Evolutionary conservation across 257 asterid genomes (phyloP).

Genomic region (Craterostigma plantagineum): DNA sequence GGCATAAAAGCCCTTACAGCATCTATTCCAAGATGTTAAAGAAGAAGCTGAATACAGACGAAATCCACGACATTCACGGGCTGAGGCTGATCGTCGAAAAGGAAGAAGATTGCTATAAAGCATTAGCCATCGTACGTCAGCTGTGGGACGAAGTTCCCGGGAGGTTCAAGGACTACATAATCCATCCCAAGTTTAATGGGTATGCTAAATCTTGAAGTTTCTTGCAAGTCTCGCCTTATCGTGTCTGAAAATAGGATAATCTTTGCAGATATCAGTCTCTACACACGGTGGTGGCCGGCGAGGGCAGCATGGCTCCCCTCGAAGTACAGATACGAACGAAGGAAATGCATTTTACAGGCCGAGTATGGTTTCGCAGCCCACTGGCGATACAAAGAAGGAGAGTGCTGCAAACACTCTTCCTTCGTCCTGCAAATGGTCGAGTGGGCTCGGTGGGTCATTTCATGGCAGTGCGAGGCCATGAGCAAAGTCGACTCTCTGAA

Average conservation of each 20-base stretch:
- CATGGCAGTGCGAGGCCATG: slow-evolving; percentile 93
- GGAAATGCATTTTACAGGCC: slow-evolving; percentile 95
- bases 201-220: slow-evolving; percentile 23
- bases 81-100: slow-evolving; percentile 74
- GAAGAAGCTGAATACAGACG: slow-evolving; percentile 80
- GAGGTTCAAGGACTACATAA: slow-evolving; percentile 79
- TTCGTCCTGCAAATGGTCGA: slow-evolving; percentile 93
- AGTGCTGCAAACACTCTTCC: slow-evolving; percentile 49
- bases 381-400: slow-evolving; percentile 98
- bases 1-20: slow-evolving; percentile 90
- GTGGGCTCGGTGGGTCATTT: slow-evolving; percentile 97
- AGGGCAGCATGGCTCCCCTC: slow-evolving; percentile 57
- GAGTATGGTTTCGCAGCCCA: slow-evolving; percentile 95
- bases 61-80: slow-evolving; percentile 86
- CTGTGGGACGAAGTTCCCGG: slow-evolving; percentile 79
- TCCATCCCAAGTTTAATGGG: slow-evolving; percentile 75
- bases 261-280: slow-evolving; percentile 69
- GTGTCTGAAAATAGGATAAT: not conserved
- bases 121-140: slow-evolving; percentile 50
- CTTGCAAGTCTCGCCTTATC: not conserved
- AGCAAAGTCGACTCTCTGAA: slow-evolving; percentile 29
- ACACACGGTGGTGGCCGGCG: slow-evolving; percentile 70
- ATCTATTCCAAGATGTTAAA: slow-evolving; percentile 74
- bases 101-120: slow-evolving; percentile 84
- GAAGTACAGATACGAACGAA: slow-evolving; percentile 93